Evolutionary conservation across 2,329 filamentous ascomycete genomes (phyloP), one percentile per base, ranked within the genome.

Genomic region (Cytospora piceae): DNA sequence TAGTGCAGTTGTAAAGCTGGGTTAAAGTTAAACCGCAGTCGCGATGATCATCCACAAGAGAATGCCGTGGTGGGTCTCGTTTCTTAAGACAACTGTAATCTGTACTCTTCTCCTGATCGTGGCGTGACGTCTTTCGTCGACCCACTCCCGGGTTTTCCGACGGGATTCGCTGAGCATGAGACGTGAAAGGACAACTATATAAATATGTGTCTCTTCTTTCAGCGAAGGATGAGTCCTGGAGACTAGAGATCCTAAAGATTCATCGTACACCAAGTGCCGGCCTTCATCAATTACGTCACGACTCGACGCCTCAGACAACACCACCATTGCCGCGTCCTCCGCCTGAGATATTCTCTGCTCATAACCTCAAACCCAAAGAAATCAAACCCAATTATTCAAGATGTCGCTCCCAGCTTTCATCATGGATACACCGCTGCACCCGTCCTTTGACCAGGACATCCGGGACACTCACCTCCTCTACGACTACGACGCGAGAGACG

Each of bases 401-500:
- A 67, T 67, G 66, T 31, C 63, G 27, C 55, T 67, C 14, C 66
- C 66, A 11, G 32, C 60, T 15, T 68, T 57, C 5, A 34, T 67
- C 1, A 55, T 39, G 3, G 58, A 68, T 49, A 64, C 67, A 8
- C 32, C 65, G 4, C 61, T 68, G 12, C 58, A 73, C 63, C 63
- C 71, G 2, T 71, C 72, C 27, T 85, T 85, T 68, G 77, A 85
- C 52, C 73, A 77, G 42, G 85, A 87, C 67, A 79, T 87, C 42
- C 77, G 77, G 53, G 78, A 87, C 69, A 78, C 81, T 3, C 84
- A 87, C 68, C 76, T 87, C 1, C 77, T 87, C 61, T 87, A 87
- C 72, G 83, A 87, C 69, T 86, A 87, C 69, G 77, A 81, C 51
- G 83, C 82, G 0, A 73, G 81, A 61, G 80, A 83, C 63, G 69